Evolutionary conservation across 2,329 filamentous ascomycete species (phyloP).

Genomic region (Emmonsia crescens): DNA sequence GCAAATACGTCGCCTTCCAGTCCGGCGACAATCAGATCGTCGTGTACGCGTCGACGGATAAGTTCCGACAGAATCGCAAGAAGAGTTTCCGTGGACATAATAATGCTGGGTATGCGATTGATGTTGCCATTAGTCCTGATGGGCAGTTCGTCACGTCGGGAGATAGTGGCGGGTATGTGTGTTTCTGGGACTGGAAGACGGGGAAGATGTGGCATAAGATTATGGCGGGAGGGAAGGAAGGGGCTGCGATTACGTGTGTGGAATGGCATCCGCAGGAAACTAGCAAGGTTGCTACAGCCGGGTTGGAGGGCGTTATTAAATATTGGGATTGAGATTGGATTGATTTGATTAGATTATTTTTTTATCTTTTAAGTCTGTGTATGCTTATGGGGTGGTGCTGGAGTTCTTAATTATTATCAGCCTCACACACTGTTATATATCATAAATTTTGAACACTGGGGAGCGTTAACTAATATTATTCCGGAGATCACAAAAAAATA

Average conservation of each 20-base stretch:
- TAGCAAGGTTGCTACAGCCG: conserved; percentile 84
- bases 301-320: conserved; percentile 75
- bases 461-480: neutral
- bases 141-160: conserved; percentile 83
- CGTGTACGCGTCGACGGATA: conserved; percentile 87
- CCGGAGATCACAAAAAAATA: neutral
- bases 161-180: conserved; percentile 79
- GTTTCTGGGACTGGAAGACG: conserved; percentile 99
- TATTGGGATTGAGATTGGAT: conserved; percentile 69
- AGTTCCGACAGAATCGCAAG: conserved; percentile 94
- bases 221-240: conserved; percentile 55
- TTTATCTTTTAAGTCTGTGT: neutral
- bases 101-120: conserved; percentile 85
- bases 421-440: neutral
- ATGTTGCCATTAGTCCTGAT: conserved; percentile 78
- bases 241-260: conserved; percentile 70
- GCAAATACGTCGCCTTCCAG: conserved; percentile 92
- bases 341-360: neutral
- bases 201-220: conserved; percentile 99
- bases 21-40: conserved; percentile 92
- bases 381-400: neutral
- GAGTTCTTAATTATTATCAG: neutral
- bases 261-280: conserved; percentile 98
- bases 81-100: conserved; percentile 96
- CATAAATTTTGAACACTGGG: neutral